phyloP scores from a whole-genome alignment of 129 eudicot genomes.

The Tagetes patula region DNA sequence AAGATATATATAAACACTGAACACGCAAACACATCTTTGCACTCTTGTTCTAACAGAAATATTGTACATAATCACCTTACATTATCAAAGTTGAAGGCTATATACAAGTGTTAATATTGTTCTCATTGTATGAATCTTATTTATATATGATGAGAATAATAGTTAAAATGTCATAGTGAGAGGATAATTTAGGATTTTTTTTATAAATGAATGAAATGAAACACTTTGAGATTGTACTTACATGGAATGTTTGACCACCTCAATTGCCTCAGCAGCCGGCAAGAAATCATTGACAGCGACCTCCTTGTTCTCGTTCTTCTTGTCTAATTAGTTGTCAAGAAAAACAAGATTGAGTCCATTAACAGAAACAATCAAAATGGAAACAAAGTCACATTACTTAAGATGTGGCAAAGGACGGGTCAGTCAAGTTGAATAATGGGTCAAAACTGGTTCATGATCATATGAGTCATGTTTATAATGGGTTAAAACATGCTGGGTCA shows the following conservation, averaged over 20 bases:
- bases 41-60: background rate
- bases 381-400: background rate
- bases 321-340: conserved; percentile 55
- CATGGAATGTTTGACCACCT: conserved; percentile 88
- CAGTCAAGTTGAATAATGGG: background rate
- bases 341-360: conserved; percentile 3
- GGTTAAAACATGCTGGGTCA: background rate
- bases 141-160: background rate
- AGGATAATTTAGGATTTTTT: background rate
- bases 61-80: background rate
- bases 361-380: background rate
- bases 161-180: background rate
- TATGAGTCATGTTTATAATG: background rate
- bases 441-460: background rate
- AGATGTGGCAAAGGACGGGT: conserved; percentile 10
- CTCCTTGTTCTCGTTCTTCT: conserved; percentile 97
- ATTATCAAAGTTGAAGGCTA: too few species aligned
- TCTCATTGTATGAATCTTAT: background rate
- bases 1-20: background rate
- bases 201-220: conserved; percentile 3
- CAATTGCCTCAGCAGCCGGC: conserved; percentile 68
- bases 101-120: background rate
- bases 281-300: conserved; percentile 92
- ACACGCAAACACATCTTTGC: background rate
- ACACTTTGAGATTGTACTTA: conserved; percentile 39